phyloP scores from a whole-genome alignment of 1,139 yeast genomes.

The Hyphopichia khmerensis region DNA sequence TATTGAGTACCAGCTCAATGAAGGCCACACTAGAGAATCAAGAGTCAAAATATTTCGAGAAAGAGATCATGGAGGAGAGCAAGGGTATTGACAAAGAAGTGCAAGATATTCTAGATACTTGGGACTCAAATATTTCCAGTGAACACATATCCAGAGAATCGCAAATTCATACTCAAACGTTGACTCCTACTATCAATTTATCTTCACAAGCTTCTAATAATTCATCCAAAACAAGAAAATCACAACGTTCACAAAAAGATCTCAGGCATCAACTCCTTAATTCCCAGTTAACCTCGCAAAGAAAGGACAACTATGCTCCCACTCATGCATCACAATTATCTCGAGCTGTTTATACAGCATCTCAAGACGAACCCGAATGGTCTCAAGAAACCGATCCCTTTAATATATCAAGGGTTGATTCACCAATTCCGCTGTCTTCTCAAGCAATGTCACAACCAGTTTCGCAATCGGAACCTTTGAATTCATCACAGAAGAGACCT shows the following conservation, averaged over 20 bases:
- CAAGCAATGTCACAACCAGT: slow-evolving; percentile 1
- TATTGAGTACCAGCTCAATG: slow-evolving; percentile 25
- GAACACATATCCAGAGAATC: not conserved
- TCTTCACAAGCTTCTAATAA: slow-evolving; percentile 16
- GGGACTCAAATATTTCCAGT: slow-evolving; percentile 19
- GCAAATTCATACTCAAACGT: slow-evolving; percentile 9
- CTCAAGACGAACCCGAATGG: not conserved
- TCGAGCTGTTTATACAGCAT: not conserved
- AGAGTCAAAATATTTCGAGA: slow-evolving; percentile 9
- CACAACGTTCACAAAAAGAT: not conserved
- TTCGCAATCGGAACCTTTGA: slow-evolving; percentile 3
- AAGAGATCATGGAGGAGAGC: slow-evolving; percentile 11
- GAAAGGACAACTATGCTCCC: not conserved
- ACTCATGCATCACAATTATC: not conserved
- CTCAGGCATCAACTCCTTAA: slow-evolving; percentile 2
- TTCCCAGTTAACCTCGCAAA: slow-evolving; percentile 4
- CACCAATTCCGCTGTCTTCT: not conserved
- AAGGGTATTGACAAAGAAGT: slow-evolving; percentile 18
- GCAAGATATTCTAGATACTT: slow-evolving; percentile 21
- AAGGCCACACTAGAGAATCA: slow-evolving; percentile 17
- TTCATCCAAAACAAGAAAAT: slow-evolving; percentile 2
- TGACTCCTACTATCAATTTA: slow-evolving; percentile 21
- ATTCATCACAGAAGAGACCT: slow-evolving; percentile 1
- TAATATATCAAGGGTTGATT: not conserved
- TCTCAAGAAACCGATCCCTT: not conserved